Evolutionary conservation across 768 basidiomycete genomes (phyloP).

Genomic region (Cyathus striatus): DNA sequence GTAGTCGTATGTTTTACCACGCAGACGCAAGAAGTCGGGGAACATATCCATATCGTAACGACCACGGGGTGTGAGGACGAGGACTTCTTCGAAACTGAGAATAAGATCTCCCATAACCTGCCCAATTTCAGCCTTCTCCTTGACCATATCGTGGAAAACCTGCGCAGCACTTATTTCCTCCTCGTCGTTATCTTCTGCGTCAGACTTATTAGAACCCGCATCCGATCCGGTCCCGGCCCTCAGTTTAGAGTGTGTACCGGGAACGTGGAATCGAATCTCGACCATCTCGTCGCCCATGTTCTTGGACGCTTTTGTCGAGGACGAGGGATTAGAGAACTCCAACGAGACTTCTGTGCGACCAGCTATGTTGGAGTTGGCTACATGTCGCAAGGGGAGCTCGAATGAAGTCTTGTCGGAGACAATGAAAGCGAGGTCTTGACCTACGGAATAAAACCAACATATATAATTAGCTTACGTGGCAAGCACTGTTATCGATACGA

Average conservation of each 20-base stretch:
- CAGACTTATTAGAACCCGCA: slow-evolving; percentile 68
- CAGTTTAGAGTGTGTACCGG: slow-evolving; percentile 59
- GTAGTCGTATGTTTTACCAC: slow-evolving; percentile 99
- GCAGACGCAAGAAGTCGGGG: slow-evolving; percentile 85
- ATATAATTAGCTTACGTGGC: too few species aligned
- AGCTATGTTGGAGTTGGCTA: slow-evolving; percentile 97
- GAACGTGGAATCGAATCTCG: slow-evolving; percentile 95
- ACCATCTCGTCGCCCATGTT: slow-evolving; percentile 78
- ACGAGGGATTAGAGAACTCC: slow-evolving; percentile 68
- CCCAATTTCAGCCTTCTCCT: slow-evolving; percentile 93
- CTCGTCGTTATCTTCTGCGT: slow-evolving; percentile 64
- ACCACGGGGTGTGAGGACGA: slow-evolving; percentile 93
- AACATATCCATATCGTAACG: slow-evolving; percentile 99
- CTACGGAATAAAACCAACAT: too few species aligned
- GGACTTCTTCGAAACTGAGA: slow-evolving; percentile 90
- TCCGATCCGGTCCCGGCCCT: slow-evolving; percentile 65
- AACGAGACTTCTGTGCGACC: slow-evolving; percentile 97
- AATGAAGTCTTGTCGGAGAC: slow-evolving; percentile 87
- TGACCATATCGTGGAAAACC: slow-evolving; percentile 93
- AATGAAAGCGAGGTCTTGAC: slow-evolving; percentile 86
- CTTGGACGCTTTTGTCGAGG: slow-evolving; percentile 31
- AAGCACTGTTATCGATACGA: slow-evolving; percentile 10
- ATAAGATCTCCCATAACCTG: slow-evolving; percentile 89
- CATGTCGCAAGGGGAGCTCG: slow-evolving; percentile 79
- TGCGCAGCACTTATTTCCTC: slow-evolving; percentile 91